phyloP scores from a whole-genome alignment of 2,329 filamentous ascomycete genomes.

The Botrytis byssoidea region DNA sequence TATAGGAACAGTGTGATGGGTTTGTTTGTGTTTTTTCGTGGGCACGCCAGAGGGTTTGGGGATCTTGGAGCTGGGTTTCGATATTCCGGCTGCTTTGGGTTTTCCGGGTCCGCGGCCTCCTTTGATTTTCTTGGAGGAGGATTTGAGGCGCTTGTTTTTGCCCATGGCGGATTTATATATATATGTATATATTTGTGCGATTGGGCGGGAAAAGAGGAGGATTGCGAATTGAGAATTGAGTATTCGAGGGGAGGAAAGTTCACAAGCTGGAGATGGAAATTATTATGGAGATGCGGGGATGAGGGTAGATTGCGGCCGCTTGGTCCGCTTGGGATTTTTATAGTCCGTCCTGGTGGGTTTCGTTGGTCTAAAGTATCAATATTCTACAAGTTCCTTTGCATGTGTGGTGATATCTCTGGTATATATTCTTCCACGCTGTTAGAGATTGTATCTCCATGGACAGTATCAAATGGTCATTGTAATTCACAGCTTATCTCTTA shows the following conservation, averaged over 20 bases:
- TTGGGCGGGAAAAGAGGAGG: background rate
- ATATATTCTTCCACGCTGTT: background rate
- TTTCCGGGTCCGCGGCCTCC: constrained; percentile 2
- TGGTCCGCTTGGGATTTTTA: background rate
- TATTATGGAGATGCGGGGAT: background rate
- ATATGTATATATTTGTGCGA: background rate
- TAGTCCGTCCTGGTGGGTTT: background rate
- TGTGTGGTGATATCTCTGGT: background rate
- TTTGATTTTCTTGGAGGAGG: constrained; percentile 10
- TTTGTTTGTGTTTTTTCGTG: constrained; percentile 18
- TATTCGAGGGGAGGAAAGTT: background rate
- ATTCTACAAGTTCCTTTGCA: background rate
- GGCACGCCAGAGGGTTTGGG: background rate
- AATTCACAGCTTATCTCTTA: background rate
- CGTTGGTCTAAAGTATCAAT: background rate
- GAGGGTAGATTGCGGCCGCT: background rate
- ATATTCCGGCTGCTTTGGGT: background rate
- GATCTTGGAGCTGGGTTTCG: background rate
- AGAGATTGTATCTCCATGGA: background rate
- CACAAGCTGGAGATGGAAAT: background rate
- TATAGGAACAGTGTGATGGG: constrained; percentile 46
- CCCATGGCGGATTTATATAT: background rate
- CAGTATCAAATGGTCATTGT: background rate
- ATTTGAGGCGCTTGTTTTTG: background rate
- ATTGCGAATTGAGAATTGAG: background rate